Conservation (phyloP, 371 early-diverging fungal species). For the Rhizopus arrhizus region DNA sequence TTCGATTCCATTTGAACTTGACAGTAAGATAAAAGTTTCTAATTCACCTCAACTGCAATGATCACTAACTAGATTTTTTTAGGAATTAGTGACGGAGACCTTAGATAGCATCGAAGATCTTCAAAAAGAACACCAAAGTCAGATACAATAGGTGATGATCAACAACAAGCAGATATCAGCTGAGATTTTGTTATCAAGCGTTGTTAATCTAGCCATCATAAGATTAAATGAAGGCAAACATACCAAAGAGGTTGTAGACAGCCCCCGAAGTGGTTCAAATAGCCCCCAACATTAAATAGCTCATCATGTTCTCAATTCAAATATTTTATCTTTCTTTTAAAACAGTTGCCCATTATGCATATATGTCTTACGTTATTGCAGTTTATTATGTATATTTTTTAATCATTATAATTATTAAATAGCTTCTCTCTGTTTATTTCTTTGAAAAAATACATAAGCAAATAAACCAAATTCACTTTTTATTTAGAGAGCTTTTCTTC, state of each 20-base stretch:
- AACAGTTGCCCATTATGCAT: no score
- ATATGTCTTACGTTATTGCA: conserved; percentile 7
- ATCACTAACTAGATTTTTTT: conserved; percentile 14
- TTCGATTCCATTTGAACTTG: conserved; percentile 18
- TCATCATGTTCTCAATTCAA: conserved; percentile 6
- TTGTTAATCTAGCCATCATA: conserved; percentile 15
- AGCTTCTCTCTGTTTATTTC: no score
- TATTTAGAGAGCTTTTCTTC: no score
- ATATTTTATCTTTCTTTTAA: no score
- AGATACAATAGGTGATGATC: conserved; percentile 8
- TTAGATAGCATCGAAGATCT: conserved; percentile 15
- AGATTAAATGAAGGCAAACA: conserved; percentile 18
- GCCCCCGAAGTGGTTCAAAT: conserved; percentile 12
- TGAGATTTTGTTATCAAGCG: conserved; percentile 2
- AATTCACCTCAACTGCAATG: conserved; percentile 13
- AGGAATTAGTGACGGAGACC: conserved; percentile 3
- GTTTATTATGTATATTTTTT: conserved; percentile 13
- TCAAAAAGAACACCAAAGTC: conserved; percentile 15
- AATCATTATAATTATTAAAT: conserved; percentile 10
- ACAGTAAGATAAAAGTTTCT: conserved; percentile 16
- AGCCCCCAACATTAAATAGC: conserved; percentile 13
- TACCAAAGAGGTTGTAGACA: conserved; percentile 16
- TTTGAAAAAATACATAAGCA: no score
- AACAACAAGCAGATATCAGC: no score
- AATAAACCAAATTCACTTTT: no score